A percentile compares a stretch with the other conserved stretches of the same genome.
These are phyloP conservation scores for Toxicodendron radicans DNA, from an alignment of 345 rosid species.

Conservation along the genomic window DNA sequence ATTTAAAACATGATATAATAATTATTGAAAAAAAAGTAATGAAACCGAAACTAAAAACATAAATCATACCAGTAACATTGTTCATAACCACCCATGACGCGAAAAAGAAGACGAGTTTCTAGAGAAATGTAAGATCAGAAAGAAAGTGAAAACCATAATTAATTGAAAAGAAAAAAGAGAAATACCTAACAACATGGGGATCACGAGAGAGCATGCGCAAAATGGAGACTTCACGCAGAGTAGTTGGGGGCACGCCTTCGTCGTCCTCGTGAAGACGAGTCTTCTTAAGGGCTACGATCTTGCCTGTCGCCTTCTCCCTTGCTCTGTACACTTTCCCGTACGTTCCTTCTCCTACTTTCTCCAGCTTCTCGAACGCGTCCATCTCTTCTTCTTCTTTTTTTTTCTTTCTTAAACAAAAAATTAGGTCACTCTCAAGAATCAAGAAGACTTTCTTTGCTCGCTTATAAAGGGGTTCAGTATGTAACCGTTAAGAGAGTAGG, in stretches of 20 bases:
- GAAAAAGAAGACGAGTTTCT: not conserved
- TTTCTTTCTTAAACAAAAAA: not conserved
- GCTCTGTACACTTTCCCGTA: slow-evolving; percentile 98
- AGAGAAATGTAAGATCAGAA: too few relatives aligned
- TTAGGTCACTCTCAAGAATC: too few relatives aligned
- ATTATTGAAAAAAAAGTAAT: not conserved
- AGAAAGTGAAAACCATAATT: too few relatives aligned
- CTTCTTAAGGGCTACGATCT: slow-evolving; percentile 93
- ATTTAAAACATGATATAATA: not conserved
- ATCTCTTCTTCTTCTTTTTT: slow-evolving; percentile 28
- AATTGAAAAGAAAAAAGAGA: too few relatives aligned
- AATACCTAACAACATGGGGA: slow-evolving; percentile 80
- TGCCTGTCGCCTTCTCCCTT: slow-evolving; percentile 87
- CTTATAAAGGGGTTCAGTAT: not conserved
- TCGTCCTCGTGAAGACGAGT: slow-evolving; percentile 98
- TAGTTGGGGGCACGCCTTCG: slow-evolving; percentile 98
- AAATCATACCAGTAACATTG: too few relatives aligned
- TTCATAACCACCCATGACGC: not conserved
- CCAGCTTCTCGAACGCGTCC: slow-evolving; percentile 94
- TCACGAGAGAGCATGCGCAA: slow-evolving; percentile 97
- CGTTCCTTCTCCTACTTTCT: slow-evolving; percentile 98
- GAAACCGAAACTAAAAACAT: too few relatives aligned
- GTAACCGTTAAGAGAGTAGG: slow-evolving; percentile 9
- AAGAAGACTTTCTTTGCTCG: not conserved
- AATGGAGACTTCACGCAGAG: slow-evolving; percentile 97